Evolutionary conservation across 306 rosid genomes (phyloP).

Genomic region (Fragaria iinumae): DNA sequence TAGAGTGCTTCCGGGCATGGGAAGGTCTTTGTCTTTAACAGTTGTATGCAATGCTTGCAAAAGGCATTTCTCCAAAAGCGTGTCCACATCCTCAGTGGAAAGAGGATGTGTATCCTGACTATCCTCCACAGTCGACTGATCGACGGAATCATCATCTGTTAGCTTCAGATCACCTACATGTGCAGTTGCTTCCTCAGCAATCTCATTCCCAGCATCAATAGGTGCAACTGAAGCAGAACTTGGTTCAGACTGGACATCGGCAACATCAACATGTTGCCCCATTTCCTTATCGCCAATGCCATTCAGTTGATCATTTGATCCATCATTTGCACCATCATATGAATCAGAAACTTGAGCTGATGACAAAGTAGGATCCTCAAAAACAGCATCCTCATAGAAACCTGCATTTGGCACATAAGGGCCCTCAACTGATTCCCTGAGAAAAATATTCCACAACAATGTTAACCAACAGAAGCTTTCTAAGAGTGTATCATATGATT

Average conservation of each 20-base stretch:
- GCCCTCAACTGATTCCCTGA: slow-evolving; percentile 81
- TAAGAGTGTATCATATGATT: not conserved
- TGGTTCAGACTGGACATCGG: slow-evolving; percentile 38
- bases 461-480: slow-evolving; percentile 11
- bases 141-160: slow-evolving; percentile 38
- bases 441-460: slow-evolving; percentile 22
- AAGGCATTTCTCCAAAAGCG: slow-evolving; percentile 82
- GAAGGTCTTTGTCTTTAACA: slow-evolving; percentile 82
- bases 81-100: slow-evolving; percentile 70
- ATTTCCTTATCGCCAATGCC: slow-evolving; percentile 27
- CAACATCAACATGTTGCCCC: slow-evolving; percentile 36
- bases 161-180: slow-evolving; percentile 58
- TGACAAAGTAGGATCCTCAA: slow-evolving; percentile 70
- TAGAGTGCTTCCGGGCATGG: slow-evolving; percentile 92
- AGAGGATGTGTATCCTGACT: slow-evolving; percentile 53
- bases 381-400: slow-evolving; percentile 76
- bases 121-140: slow-evolving; percentile 40
- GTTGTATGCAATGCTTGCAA: slow-evolving; percentile 89
- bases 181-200: slow-evolving; percentile 40
- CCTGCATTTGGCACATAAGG: slow-evolving; percentile 84
- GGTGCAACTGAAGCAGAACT: slow-evolving; percentile 16
- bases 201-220: slow-evolving; percentile 25
- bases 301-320: slow-evolving; percentile 38
- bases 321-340: slow-evolving; percentile 32
- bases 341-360: slow-evolving; percentile 42